These are phyloP conservation scores for Penicillium griseofulvum DNA, from an alignment of 2,329 filamentous ascomycete genomes.

Conservation along the genomic window DNA sequence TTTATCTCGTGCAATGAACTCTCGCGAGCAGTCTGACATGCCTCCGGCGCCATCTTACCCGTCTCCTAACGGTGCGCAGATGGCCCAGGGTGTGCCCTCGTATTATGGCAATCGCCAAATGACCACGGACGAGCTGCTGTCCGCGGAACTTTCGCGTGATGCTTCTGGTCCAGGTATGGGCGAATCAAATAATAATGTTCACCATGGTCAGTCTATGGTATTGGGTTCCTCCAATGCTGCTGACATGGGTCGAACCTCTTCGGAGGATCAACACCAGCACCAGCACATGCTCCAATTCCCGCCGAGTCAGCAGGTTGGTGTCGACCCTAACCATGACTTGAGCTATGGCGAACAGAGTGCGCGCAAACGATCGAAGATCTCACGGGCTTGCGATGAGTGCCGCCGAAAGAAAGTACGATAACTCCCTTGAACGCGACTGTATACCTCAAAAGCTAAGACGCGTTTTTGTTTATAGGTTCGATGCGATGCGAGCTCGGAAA, in stretches of 20 bases:
- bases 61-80: conserved; percentile 45
- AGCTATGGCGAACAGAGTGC: conserved; percentile 61
- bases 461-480: conserved; percentile 57
- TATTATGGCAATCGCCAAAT: conserved; percentile 46
- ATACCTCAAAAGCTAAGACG: conserved; percentile 20
- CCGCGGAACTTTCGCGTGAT: conserved; percentile 48
- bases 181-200: conserved; percentile 40
- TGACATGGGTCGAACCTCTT: conserved; percentile 39
- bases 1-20: conserved; percentile 34
- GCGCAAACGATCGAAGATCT: conserved; percentile 81
- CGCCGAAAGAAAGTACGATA: conserved; percentile 69
- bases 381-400: conserved; percentile 84
- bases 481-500: conserved; percentile 77
- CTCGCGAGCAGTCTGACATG: conserved; percentile 44
- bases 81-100: conserved; percentile 43
- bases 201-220: conserved; percentile 43
- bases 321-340: conserved; percentile 48
- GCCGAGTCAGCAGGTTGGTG: conserved; percentile 44
- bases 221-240: conserved; percentile 38
- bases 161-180: conserved; percentile 46
- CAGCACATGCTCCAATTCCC: conserved; percentile 44
- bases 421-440: conserved; percentile 16
- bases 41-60: conserved; percentile 46
- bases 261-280: conserved; percentile 41
- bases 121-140: conserved; percentile 49